Evolutionary conservation across 192 early-diverging fungal species (phyloP).

Genomic region (Rhizophagus clarus): DNA sequence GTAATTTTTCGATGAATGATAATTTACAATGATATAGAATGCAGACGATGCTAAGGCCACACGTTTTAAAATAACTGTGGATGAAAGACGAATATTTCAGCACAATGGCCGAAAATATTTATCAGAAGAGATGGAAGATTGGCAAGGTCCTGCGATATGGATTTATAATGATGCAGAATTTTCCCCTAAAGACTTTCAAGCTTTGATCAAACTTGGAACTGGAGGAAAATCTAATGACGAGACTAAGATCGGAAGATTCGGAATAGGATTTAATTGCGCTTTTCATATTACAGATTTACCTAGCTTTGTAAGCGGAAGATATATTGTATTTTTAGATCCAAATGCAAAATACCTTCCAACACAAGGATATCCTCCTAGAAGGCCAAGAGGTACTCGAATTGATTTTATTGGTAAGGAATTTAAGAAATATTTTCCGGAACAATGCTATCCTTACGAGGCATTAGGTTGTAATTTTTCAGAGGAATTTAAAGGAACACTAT

Average conservation of each 20-base stretch:
- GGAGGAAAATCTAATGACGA: background rate
- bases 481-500: background rate
- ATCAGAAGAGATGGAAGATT: conserved; percentile 15
- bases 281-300: background rate
- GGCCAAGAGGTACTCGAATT: background rate
- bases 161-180: conserved; percentile 36
- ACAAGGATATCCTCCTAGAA: background rate
- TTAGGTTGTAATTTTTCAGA: background rate
- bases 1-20: no score
- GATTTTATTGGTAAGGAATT: background rate
- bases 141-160: conserved; percentile 36
- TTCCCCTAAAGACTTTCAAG: no score
- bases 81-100: background rate
- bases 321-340: background rate
- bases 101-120: no score
- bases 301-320: background rate
- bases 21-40: background rate
- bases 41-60: background rate
- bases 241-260: background rate
- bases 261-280: background rate
- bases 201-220: conserved; percentile 21
- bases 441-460: background rate
- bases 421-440: background rate
- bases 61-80: background rate
- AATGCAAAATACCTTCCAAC: background rate